Conservation (phyloP, 2,329 filamentous ascomycete species). For the Aspergillus fumigatus region DNA sequence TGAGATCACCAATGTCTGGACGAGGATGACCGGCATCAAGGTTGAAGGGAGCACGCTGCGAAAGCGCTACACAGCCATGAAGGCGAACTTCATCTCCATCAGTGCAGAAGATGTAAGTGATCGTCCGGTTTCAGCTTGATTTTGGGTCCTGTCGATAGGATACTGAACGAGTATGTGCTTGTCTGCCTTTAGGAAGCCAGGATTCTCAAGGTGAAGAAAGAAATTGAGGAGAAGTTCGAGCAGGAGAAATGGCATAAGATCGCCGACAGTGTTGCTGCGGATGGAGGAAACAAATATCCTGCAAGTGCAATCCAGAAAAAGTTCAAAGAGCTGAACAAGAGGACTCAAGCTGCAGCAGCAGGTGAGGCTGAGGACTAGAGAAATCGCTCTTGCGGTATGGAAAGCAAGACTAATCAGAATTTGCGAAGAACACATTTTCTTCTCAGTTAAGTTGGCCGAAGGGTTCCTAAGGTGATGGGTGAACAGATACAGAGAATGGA, state of each 20-base stretch:
- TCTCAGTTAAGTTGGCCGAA: neutral
- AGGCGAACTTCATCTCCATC: constrained; percentile 36
- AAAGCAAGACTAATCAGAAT: neutral
- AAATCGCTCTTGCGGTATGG: neutral
- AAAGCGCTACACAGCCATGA: constrained; percentile 36
- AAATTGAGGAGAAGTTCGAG: constrained; percentile 38
- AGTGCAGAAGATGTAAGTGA: constrained; percentile 32
- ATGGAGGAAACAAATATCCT: constrained; percentile 31
- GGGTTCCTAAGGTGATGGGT: neutral
- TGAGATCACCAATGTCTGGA: constrained; percentile 23
- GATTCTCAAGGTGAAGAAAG: constrained; percentile 33
- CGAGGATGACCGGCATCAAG: constrained; percentile 24
- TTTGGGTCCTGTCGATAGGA: neutral
- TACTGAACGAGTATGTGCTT: neutral
- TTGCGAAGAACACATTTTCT: neutral
- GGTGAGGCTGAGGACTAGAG: neutral
- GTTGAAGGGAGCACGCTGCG: constrained; percentile 33
- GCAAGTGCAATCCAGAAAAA: constrained; percentile 33
- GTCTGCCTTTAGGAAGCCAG: constrained; percentile 18
- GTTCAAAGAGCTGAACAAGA: constrained; percentile 37
- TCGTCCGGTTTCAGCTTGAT: neutral
- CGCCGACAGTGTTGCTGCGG: constrained; percentile 25
- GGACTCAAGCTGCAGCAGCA: neutral
- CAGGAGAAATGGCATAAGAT: constrained; percentile 38
- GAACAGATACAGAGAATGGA: neutral